phyloP scores from a whole-genome alignment of 768 basidiomycete species.

The Leccinum arenicola region DNA sequence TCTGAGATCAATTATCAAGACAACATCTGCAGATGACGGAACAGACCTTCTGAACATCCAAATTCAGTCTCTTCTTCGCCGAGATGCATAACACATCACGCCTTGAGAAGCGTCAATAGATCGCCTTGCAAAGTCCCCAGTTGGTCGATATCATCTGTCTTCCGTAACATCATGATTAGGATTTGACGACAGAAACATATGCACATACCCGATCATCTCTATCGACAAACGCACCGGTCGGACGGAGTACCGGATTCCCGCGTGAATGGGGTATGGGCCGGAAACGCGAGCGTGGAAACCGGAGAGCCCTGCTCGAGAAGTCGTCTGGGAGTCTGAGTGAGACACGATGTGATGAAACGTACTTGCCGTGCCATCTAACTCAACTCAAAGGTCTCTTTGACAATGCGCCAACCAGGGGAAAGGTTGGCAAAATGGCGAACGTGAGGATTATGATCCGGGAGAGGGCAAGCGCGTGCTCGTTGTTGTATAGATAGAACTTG shows the following conservation, averaged over 20 bases:
- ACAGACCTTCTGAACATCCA: conserved; percentile 57
- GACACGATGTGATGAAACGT: conserved; percentile 27
- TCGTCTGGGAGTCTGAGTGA: conserved; percentile 48
- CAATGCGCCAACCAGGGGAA: conserved; percentile 91
- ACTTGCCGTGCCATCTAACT: conserved; percentile 93
- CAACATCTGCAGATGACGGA: conserved; percentile 53
- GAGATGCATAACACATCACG: too few relatives aligned
- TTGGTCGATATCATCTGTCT: conserved; percentile 22
- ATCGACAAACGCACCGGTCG: conserved; percentile 56
- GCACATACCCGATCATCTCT: conserved; percentile 75
- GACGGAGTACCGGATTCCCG: too few relatives aligned
- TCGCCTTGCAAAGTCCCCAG: too few relatives aligned
- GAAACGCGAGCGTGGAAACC: conserved; percentile 58
- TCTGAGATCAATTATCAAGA: conserved; percentile 59
- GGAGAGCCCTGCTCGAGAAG: conserved; percentile 76
- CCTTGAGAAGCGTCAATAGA: too few relatives aligned
- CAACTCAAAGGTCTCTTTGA: conserved; percentile 97
- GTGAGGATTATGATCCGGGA: conserved; percentile 78
- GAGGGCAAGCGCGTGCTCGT: conserved; percentile 77
- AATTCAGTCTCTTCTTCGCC: too few relatives aligned
- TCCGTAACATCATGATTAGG: not conserved
- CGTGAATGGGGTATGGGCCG: conserved; percentile 20
- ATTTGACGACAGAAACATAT: not conserved
- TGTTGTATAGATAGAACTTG: conserved; percentile 73
- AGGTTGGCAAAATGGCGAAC: conserved; percentile 84